Conservation (phyloP, 805 yeast species). For the Candida incommunis region DNA sequence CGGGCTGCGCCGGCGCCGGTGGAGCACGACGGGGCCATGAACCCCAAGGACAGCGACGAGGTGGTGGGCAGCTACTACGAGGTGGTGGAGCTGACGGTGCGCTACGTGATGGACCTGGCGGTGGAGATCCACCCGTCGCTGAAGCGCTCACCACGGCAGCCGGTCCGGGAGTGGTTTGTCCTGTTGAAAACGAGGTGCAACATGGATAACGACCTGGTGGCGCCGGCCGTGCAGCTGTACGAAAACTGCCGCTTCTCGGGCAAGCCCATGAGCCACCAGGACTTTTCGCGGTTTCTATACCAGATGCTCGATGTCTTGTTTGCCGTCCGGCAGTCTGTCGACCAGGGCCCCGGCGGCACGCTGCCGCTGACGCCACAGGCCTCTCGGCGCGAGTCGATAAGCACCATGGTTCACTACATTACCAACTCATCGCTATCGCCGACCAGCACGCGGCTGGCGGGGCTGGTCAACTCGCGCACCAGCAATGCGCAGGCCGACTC, state of each 20-base stretch:
- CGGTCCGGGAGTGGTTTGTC: conserved; percentile 8
- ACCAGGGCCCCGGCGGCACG: neutral
- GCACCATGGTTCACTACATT: neutral
- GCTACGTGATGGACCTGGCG: conserved; percentile 20
- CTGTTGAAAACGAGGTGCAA: neutral
- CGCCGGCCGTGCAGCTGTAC: conserved; percentile 34
- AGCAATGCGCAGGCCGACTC: neutral
- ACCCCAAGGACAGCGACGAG: conserved; percentile 22
- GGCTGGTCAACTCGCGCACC: neutral
- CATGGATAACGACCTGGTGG: neutral
- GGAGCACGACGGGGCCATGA: conserved; percentile 39
- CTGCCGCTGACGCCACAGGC: neutral
- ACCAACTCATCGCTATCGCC: neutral
- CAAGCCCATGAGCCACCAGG: conserved; percentile 38
- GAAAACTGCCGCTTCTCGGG: conserved; percentile 57
- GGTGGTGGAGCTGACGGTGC: conserved; percentile 12
- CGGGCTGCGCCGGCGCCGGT: conserved; percentile 30
- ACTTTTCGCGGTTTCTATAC: conserved; percentile 44
- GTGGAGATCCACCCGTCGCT: conserved; percentile 25
- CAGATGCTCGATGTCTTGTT: neutral
- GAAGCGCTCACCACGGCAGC: conserved; percentile 20
- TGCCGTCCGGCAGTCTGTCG: neutral
- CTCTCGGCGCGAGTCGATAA: neutral
- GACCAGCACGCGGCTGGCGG: neutral
- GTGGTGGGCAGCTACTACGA: conserved; percentile 15